These are phyloP conservation scores for Aspergillus calidoustus DNA, from an alignment of 2,329 filamentous ascomycete genomes.

Conservation along the genomic window DNA sequence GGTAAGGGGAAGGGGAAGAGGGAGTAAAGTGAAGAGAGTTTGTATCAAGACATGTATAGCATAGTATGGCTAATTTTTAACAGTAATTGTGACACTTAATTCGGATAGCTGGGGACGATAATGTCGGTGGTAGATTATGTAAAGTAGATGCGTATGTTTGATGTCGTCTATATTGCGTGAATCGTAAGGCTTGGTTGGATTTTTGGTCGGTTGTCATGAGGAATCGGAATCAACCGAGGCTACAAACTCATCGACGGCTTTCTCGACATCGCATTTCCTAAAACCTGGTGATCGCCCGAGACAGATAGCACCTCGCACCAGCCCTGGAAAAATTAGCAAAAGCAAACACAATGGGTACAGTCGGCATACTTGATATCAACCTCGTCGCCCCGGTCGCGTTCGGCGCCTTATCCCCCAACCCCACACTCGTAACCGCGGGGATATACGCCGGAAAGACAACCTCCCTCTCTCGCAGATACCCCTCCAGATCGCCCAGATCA, in stretches of 20 bases:
- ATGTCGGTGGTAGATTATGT: background rate
- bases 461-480: conserved; percentile 25
- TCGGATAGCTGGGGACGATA: no score
- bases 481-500: conserved; percentile 30
- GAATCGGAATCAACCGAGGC: background rate
- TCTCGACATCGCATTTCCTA: conserved; percentile 27
- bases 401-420: background rate
- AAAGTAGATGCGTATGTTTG: background rate
- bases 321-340: conserved; percentile 22
- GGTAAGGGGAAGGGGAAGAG: no score
- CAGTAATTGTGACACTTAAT: background rate
- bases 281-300: conserved; percentile 34
- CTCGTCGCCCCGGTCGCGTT: conserved; percentile 18
- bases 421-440: background rate
- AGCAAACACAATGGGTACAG: background rate
- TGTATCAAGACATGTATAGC: background rate
- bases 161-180: background rate
- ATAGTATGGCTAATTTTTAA: background rate
- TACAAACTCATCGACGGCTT: conserved; percentile 20
- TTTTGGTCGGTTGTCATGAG: background rate
- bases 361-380: conserved; percentile 24
- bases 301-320: conserved; percentile 27
- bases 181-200: background rate
- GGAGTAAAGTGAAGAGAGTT: background rate
- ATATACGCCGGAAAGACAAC: conserved; percentile 20